Percentiles rank a stretch among this genome's conserved stretches.
These are phyloP conservation scores for Cladosporium sp. DNA, from an alignment of 2,329 filamentous ascomycete species.

Conservation along the genomic window DNA sequence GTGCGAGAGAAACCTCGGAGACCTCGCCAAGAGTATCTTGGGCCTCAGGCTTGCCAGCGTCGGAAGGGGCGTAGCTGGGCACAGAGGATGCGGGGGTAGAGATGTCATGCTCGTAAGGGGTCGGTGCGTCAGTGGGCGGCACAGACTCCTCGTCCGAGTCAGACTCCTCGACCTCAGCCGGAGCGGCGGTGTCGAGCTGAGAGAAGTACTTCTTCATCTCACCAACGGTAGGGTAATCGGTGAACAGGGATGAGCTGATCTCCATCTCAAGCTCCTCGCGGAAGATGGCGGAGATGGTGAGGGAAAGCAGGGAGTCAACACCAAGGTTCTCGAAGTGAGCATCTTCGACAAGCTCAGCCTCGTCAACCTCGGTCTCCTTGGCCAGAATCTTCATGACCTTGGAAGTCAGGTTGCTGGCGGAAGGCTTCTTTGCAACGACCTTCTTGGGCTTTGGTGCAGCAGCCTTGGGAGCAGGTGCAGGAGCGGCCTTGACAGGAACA, in stretches of 20 bases:
- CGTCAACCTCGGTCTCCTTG: constrained; percentile 58
- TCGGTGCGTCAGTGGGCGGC: constrained; percentile 36
- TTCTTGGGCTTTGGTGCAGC: constrained; percentile 32
- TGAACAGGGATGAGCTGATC: constrained; percentile 55
- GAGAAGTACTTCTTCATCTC: constrained; percentile 55
- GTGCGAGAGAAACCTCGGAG: constrained; percentile 42
- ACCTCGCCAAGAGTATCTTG: constrained; percentile 32
- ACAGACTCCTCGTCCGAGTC: constrained; percentile 38
- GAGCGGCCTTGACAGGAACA: constrained; percentile 32
- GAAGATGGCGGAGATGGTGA: constrained; percentile 59
- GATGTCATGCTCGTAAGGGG: constrained; percentile 38
- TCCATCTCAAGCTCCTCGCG: constrained; percentile 58
- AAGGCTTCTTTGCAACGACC: constrained; percentile 50
- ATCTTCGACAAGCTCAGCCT: constrained; percentile 55
- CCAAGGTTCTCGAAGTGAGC: constrained; percentile 58
- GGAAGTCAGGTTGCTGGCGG: constrained; percentile 44
- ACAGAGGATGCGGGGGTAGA: constrained; percentile 48
- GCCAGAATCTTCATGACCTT: constrained; percentile 62
- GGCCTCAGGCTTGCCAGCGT: constrained; percentile 37
- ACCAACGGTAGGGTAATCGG: constrained; percentile 55
- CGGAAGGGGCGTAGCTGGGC: constrained; percentile 37
- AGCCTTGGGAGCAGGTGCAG: constrained; percentile 24
- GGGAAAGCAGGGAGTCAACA: constrained; percentile 57
- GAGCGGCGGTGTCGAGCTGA: constrained; percentile 38
- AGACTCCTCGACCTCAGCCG: constrained; percentile 30